Evolutionary conservation across 768 basidiomycete genomes (phyloP).

Genomic region (Lactarius sanguifluus): DNA sequence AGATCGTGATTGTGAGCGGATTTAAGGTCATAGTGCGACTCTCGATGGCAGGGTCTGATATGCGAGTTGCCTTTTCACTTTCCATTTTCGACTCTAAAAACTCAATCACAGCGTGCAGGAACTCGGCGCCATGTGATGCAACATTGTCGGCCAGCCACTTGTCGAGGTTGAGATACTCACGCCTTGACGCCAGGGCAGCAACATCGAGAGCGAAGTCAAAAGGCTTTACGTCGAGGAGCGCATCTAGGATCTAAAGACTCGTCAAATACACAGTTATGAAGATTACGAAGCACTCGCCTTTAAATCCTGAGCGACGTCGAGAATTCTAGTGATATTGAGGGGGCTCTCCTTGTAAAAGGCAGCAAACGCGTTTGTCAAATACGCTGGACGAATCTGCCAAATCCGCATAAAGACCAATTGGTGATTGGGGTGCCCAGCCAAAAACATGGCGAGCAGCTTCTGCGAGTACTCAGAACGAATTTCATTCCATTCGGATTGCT

Average conservation of each 20-base stretch:
- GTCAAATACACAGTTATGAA: constrained; percentile 5
- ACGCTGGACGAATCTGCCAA: constrained; percentile 86
- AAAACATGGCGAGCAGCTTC: constrained; percentile 83
- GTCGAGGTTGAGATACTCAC: constrained; percentile 93
- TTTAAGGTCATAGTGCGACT: constrained; percentile 83
- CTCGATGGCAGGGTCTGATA: constrained; percentile 77
- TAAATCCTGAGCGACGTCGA: constrained; percentile 94
- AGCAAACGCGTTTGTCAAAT: constrained; percentile 84
- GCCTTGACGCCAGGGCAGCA: constrained; percentile 87
- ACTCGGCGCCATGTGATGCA: constrained; percentile 75
- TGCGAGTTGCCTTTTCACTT: constrained; percentile 72
- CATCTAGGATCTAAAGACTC: constrained; percentile 74
- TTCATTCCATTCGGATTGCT: constrained; percentile 85
- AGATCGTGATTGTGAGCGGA: constrained; percentile 86
- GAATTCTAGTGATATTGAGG: constrained; percentile 88
- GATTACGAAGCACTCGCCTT: constrained; percentile 54
- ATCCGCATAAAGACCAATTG: constrained; percentile 97
- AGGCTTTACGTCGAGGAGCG: constrained; percentile 86
- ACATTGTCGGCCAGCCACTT: constrained; percentile 95
- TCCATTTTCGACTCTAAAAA: constrained; percentile 94
- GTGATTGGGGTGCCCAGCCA: constrained; percentile 90
- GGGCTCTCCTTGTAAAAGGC: constrained; percentile 92
- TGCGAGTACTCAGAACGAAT: constrained; percentile 85
- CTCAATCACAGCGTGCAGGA: constrained; percentile 81
- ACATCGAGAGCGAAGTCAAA: constrained; percentile 92